Conservation (phyloP, 2,329 filamentous ascomycete species). For the Xenosphaeropsis pyriputrescens region DNA sequence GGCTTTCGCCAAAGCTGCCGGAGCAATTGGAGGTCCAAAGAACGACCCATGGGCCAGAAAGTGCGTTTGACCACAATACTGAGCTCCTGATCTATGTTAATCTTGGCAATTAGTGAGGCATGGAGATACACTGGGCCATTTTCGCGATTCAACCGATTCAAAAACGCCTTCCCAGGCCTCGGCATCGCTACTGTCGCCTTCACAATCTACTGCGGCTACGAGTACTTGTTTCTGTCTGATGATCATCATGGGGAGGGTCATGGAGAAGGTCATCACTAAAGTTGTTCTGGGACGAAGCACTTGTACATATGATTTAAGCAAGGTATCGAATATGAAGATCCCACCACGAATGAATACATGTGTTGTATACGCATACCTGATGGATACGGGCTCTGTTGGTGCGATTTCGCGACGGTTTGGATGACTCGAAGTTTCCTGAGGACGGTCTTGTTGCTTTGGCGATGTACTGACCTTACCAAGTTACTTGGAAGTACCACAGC, state of each 20-base stretch:
- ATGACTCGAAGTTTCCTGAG: no score
- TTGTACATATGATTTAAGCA: slow-evolving; percentile 22
- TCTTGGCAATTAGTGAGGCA: slow-evolving; percentile 53
- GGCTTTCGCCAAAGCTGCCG: slow-evolving; percentile 61
- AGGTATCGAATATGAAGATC: not conserved
- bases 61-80: slow-evolving; percentile 27
- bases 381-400: no score
- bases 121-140: slow-evolving; percentile 91
- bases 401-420: no score
- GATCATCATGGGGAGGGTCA: slow-evolving; percentile 41
- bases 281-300: slow-evolving; percentile 6
- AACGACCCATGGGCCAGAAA: slow-evolving; percentile 52
- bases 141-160: slow-evolving; percentile 80
- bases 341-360: not conserved
- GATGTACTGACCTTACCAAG: no score
- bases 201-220: slow-evolving; percentile 75
- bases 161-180: slow-evolving; percentile 72
- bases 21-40: slow-evolving; percentile 37
- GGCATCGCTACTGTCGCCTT: slow-evolving; percentile 90
- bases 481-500: no score
- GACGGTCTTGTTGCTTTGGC: no score
- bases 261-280: slow-evolving; percentile 42
- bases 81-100: not conserved
- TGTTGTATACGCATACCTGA: not conserved
- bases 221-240: slow-evolving; percentile 73